A percentile compares a stretch with the other conserved stretches of the same genome.
These are phyloP conservation scores for Arachnopeziza araneosa DNA, from an alignment of 2,329 filamentous ascomycete species.

Conservation along the genomic window DNA sequence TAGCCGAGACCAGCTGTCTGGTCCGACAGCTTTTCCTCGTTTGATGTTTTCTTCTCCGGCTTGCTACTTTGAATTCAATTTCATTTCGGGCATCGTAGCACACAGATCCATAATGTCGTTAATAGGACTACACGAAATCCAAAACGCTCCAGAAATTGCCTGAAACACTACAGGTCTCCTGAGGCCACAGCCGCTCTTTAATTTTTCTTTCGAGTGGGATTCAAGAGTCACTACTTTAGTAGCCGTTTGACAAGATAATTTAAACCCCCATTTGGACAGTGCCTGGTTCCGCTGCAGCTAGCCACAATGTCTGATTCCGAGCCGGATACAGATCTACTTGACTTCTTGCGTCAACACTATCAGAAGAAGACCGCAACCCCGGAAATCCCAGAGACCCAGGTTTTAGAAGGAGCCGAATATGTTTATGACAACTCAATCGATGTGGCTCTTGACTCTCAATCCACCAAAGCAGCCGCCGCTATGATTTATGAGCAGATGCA, in stretches of 20 bases:
- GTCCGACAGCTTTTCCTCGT: neutral
- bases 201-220: no score
- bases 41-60: neutral
- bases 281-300: neutral
- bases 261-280: neutral
- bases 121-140: neutral
- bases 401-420: constrained; percentile 76
- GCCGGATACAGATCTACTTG: constrained; percentile 80
- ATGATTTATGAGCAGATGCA: constrained; percentile 79
- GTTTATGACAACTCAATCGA: constrained; percentile 92
- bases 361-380: constrained; percentile 46
- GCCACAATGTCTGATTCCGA: constrained; percentile 81
- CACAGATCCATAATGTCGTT: neutral
- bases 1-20: neutral
- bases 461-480: constrained; percentile 76
- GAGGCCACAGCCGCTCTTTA: neutral
- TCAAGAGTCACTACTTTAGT: no score
- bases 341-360: constrained; percentile 76
- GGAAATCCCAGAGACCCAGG: constrained; percentile 67
- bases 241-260: no score
- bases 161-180: neutral
- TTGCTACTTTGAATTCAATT: neutral
- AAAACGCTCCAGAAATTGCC: neutral
- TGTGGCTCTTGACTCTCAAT: constrained; percentile 78
- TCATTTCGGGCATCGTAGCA: neutral